A percentile compares a stretch with the other conserved stretches of the same genome.
These are phyloP conservation scores for Paratrimastix pyriformis DNA, from an alignment of 78 protist species.

Conservation along the genomic window DNA sequence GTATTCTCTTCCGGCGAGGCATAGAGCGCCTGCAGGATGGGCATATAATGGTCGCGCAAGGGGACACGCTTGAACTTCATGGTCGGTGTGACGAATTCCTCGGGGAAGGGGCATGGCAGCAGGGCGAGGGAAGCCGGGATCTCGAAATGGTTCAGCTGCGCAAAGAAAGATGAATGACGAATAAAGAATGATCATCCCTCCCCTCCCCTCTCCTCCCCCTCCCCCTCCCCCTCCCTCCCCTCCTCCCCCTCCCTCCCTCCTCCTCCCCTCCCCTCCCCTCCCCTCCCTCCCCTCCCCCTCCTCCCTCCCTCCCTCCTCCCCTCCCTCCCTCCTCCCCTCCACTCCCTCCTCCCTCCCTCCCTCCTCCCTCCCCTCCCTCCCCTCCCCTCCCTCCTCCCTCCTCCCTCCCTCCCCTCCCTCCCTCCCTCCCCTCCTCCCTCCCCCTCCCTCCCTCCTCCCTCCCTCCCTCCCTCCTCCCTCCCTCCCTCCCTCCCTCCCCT, in stretches of 20 bases:
- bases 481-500: no score
- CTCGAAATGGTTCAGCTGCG: conserved; percentile 9
- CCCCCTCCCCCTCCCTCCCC: no score
- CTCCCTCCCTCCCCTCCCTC: neutral
- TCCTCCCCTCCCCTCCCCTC: no score
- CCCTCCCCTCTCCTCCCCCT: no score
- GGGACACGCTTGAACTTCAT: conserved; percentile 14
- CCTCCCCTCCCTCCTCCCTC: neutral
- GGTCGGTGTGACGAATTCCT: conserved; percentile 2
- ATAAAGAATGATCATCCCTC: no score
- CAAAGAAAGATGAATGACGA: no score
- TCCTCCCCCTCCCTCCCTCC: no score
- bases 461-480: neutral
- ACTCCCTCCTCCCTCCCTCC: neutral
- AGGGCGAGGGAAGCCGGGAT: neutral
- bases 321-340: conserved; percentile 2
- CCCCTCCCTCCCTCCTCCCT: neutral
- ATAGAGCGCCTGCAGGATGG: no score
- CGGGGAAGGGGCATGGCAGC: neutral
- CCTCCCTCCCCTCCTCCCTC: neutral
- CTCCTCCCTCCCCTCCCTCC: neutral
- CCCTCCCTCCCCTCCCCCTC: no score
- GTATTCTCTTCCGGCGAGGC: no score
- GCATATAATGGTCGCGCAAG: no score
- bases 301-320: neutral